Evolutionary conservation across 805 yeast species (phyloP), one percentile per base, ranked within the genome.

Genomic region (Brettanomyces bruxellensis): DNA sequence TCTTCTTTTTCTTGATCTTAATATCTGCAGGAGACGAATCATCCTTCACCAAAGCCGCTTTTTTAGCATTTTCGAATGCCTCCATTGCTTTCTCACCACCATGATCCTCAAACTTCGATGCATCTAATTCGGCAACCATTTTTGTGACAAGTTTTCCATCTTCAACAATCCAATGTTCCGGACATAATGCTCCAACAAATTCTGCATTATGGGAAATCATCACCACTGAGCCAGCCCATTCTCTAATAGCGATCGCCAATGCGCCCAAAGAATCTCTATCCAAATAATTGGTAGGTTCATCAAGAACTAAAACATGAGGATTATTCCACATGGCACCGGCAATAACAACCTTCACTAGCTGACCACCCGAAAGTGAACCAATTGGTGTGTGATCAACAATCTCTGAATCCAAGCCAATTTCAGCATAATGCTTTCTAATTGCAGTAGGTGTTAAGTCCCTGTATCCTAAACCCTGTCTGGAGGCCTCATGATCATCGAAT

Each of bases 251-350:
- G 58, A 91, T 81, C 28, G 99, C 98, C 56, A 91, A 76, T 42
- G 97, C 99, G 67, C 98, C 99, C 51, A 91, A 75, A 25, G 98
- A 90, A 66, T 91, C 99, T 75, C 99, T 84, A 69, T 91, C 99
- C 70, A 91, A 75, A 74, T 93, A 91, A 72, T 91, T 91, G 60
- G 98, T 91, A 65, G 99, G 99, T 78, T 91, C 99, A 69, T 91
- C 99, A 51, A 91, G 76, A 39, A 91, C 99, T 53, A 91, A 77
- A 67, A 91, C 78, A 67, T 91, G 99, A 18, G 99, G 99, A 64
- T 91, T 93, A 70, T 93, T 91, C 99, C 99, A 91, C 93, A 91
- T 91, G 53, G 98, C 97, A 69, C 98, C 99, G 12, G 98, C 98
- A 71, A 91, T 91, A 50, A 91, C 99, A 52, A 91, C 98, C 69